phyloP scores from a whole-genome alignment of 768 basidiomycete genomes.

The Cystobasidium ongulense region DNA sequence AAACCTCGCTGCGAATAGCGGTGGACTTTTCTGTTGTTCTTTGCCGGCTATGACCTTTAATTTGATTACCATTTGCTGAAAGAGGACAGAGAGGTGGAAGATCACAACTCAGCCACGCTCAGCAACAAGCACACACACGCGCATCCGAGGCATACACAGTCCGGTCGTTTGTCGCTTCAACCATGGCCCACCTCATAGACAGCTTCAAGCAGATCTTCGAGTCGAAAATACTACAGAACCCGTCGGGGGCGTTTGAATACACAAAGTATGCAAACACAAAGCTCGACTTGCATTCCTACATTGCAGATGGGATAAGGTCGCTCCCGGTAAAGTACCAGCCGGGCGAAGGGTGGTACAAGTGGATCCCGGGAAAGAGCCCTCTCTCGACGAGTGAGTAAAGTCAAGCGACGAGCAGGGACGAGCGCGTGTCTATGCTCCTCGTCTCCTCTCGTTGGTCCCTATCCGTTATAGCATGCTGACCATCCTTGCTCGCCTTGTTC shows the following conservation, averaged over 20 bases:
- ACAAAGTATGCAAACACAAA: background rate
- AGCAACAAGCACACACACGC: no score
- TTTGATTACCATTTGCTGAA: no score
- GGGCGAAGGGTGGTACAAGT: slow-evolving; percentile 7
- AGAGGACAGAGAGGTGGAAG: no score
- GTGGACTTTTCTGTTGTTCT: no score
- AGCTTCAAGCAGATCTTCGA: background rate
- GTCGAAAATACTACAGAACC: background rate
- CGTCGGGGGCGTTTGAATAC: background rate
- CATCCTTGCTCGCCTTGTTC: background rate
- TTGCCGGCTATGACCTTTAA: no score
- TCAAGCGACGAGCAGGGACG: background rate
- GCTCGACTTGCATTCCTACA: slow-evolving; percentile 19
- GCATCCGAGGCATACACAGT: no score
- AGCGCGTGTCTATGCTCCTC: background rate
- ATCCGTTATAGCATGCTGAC: no score
- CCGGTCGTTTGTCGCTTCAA: background rate
- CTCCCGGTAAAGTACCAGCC: slow-evolving; percentile 15
- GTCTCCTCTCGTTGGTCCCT: background rate
- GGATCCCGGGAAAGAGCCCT: slow-evolving; percentile 16
- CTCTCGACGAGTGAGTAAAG: slow-evolving; percentile 28
- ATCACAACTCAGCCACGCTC: no score
- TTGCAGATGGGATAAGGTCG: background rate
- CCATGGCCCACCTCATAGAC: background rate
- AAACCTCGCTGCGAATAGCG: no score